Percentiles rank a stretch among this genome's conserved stretches.
These are phyloP conservation scores for Plasmodium sp. DNA, from an alignment of 169 alveolate species.

Conservation along the genomic window DNA sequence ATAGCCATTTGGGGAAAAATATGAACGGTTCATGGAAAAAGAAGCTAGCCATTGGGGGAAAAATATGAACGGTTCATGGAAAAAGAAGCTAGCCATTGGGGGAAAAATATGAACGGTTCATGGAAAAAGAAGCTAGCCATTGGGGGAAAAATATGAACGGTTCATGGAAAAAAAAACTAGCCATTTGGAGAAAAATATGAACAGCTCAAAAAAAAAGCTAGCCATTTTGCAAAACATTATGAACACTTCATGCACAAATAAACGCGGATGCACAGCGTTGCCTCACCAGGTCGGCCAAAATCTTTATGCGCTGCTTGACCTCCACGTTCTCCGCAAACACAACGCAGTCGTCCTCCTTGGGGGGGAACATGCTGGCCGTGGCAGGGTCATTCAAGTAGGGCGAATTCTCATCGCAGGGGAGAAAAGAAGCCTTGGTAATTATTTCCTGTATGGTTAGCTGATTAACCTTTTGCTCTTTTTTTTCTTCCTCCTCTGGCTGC, in stretches of 20 bases:
- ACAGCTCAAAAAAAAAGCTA: neutral
- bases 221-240: neutral
- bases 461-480: neutral
- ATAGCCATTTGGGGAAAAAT: neutral
- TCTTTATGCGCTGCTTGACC: constrained; percentile 24
- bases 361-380: neutral
- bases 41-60: too few species aligned
- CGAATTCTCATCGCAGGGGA: neutral
- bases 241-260: neutral
- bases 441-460: constrained; percentile 40
- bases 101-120: too few species aligned
- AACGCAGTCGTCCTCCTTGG: neutral
- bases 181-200: neutral
- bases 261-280: neutral
- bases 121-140: neutral
- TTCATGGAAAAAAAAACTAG: neutral
- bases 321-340: neutral
- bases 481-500: constrained; percentile 1
- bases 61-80: too few species aligned
- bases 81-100: too few species aligned
- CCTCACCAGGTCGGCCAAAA: constrained; percentile 28
- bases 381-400: neutral
- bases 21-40: neutral
- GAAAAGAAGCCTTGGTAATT: constrained; percentile 21
- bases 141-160: neutral